These are phyloP conservation scores for Zasmidium cellare DNA, from an alignment of 2,329 filamentous ascomycete species.

Conservation along the genomic window DNA sequence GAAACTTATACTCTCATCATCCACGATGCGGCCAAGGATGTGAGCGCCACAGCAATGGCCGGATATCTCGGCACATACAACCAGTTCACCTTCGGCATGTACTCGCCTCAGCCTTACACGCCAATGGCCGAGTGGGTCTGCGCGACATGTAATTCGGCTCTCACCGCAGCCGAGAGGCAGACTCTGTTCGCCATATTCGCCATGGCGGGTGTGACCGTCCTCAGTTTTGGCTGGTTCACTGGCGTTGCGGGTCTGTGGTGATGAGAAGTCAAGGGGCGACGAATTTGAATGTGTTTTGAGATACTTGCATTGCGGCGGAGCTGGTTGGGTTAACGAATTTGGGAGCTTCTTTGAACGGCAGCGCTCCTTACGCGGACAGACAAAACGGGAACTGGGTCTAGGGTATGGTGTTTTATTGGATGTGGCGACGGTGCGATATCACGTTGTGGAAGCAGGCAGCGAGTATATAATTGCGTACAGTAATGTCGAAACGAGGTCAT, in stretches of 20 bases:
- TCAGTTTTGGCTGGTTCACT: constrained; percentile 58
- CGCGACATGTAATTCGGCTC: constrained; percentile 57
- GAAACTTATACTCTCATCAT: constrained; percentile 66
- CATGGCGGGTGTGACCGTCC: constrained; percentile 57
- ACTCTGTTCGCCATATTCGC: constrained; percentile 57
- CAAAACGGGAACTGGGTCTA: constrained; percentile 1
- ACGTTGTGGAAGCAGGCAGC: neutral
- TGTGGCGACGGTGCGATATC: neutral
- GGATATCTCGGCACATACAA: constrained; percentile 57
- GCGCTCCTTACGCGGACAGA: constrained; percentile 18
- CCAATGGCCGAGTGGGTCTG: constrained; percentile 49
- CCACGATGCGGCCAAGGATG: constrained; percentile 57
- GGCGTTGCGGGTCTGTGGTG: constrained; percentile 44
- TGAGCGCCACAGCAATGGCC: constrained; percentile 52
- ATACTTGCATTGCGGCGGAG: constrained; percentile 21
- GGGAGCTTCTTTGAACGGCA: constrained; percentile 10
- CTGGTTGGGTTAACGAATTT: constrained; percentile 11
- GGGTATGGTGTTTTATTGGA: constrained; percentile 6
- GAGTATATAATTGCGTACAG: constrained; percentile 20
- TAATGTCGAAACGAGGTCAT: constrained; percentile 10
- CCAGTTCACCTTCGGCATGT: constrained; percentile 63
- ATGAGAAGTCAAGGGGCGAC: constrained; percentile 4
- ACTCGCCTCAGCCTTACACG: constrained; percentile 54
- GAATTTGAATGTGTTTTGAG: constrained; percentile 6
- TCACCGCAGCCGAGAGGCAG: constrained; percentile 55